These are phyloP conservation scores for Nicotiana paniculata DNA, from an alignment of 257 asterid species.

Conservation along the genomic window DNA sequence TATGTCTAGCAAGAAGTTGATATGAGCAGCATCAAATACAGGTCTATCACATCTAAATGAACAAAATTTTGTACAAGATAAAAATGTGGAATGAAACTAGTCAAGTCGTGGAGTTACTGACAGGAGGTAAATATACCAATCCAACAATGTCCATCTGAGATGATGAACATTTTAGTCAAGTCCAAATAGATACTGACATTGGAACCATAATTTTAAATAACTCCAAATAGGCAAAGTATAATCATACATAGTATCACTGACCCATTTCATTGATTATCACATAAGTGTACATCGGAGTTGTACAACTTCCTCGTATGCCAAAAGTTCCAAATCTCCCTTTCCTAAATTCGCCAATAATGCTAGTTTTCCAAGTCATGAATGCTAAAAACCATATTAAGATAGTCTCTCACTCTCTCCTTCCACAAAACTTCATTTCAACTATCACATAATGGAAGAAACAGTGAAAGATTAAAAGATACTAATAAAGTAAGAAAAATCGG, in stretches of 20 bases:
- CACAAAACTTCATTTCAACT: neutral
- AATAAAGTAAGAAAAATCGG: slow-evolving; percentile 7
- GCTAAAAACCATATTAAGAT: neutral
- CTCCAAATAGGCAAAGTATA: neutral
- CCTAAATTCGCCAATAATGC: neutral
- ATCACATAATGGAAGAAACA: neutral
- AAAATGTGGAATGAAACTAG: neutral
- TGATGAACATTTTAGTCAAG: neutral
- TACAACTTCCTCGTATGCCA: neutral
- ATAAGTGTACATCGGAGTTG: neutral
- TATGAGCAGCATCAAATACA: neutral
- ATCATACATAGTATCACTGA: neutral
- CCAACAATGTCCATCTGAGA: neutral
- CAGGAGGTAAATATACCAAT: neutral
- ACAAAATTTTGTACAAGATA: neutral
- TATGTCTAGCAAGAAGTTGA: neutral
- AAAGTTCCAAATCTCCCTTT: neutral
- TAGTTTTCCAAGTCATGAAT: neutral
- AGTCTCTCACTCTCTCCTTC: neutral
- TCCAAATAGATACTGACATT: neutral
- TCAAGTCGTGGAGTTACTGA: neutral
- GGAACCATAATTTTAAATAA: neutral
- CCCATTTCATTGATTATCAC: neutral
- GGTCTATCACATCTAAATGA: neutral
- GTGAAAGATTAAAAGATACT: neutral